These are phyloP conservation scores for Trichoderma koningiopsis DNA, from an alignment of 2,329 filamentous ascomycete genomes.

Conservation along the genomic window DNA sequence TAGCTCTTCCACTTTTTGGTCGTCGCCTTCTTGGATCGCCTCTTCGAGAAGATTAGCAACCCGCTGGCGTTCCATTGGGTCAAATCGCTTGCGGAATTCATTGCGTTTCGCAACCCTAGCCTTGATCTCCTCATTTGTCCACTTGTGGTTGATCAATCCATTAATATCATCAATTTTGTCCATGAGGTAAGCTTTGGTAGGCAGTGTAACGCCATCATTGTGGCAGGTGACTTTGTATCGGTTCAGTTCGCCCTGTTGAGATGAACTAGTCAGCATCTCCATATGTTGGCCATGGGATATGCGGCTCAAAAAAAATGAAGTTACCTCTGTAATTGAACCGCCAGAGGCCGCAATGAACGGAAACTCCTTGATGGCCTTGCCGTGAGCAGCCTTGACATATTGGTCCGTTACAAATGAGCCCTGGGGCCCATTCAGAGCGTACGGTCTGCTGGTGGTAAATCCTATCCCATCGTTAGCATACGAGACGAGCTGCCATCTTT, in stretches of 20 bases:
- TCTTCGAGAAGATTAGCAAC: constrained; percentile 66
- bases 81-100: constrained; percentile 66
- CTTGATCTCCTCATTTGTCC: constrained; percentile 81
- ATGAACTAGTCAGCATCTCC: constrained; percentile 31
- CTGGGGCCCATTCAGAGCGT: constrained; percentile 78
- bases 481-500: neutral
- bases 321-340: constrained; percentile 77
- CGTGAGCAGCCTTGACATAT: constrained; percentile 80
- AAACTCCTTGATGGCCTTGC: constrained; percentile 80
- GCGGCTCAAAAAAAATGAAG: too few species aligned
- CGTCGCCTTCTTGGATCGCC: constrained; percentile 65
- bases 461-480: constrained; percentile 49
- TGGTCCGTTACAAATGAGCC: constrained; percentile 81
- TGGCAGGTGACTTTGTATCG: constrained; percentile 76
- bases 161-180: constrained; percentile 82
- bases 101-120: constrained; percentile 74
- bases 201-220: constrained; percentile 71
- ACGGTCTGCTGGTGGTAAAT: constrained; percentile 77
- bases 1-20: constrained; percentile 55
- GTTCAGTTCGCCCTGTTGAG: constrained; percentile 70
- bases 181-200: constrained; percentile 69
- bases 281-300: neutral
- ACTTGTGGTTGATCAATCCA: constrained; percentile 72
- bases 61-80: constrained; percentile 67
- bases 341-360: constrained; percentile 92